Evolutionary conservation across 225 moss, liverwort and hornwort species (phyloP).

Genomic region (Pleurozium schreberi): DNA sequence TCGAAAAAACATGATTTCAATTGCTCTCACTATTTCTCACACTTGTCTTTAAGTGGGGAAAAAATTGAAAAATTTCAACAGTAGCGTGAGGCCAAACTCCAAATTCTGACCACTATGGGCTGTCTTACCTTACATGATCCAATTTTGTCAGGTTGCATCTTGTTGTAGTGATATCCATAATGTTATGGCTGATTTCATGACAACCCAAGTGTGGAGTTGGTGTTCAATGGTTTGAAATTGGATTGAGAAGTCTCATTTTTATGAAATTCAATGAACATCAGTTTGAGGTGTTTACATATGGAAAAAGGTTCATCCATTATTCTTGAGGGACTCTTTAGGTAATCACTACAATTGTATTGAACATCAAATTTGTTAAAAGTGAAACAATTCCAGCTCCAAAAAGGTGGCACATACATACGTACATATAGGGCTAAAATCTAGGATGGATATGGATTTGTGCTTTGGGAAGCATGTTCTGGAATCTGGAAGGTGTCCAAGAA

Average conservation of each 20-base stretch:
- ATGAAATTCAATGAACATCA: background rate
- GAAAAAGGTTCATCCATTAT: background rate
- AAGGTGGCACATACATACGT: background rate
- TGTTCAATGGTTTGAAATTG: background rate
- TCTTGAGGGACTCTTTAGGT: background rate
- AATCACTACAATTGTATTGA: background rate
- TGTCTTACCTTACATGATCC: no score
- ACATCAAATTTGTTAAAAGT: background rate
- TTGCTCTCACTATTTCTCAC: no score
- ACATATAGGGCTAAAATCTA: background rate
- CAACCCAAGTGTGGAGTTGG: background rate
- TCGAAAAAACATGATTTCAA: no score
- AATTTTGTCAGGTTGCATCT: background rate
- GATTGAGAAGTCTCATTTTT: background rate
- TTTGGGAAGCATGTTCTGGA: background rate
- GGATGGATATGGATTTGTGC: background rate
- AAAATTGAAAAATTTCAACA: no score
- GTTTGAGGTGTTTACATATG: fast-evolving
- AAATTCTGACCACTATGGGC: no score
- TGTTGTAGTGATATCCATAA: background rate
- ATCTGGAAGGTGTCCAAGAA: background rate
- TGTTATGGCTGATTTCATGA: background rate
- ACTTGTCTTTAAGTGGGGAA: no score
- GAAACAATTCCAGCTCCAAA: fast-evolving
- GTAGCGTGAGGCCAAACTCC: no score